Evolutionary conservation across 176 grass and related monocot species (phyloP).

Genomic region (Chloris gayana): DNA sequence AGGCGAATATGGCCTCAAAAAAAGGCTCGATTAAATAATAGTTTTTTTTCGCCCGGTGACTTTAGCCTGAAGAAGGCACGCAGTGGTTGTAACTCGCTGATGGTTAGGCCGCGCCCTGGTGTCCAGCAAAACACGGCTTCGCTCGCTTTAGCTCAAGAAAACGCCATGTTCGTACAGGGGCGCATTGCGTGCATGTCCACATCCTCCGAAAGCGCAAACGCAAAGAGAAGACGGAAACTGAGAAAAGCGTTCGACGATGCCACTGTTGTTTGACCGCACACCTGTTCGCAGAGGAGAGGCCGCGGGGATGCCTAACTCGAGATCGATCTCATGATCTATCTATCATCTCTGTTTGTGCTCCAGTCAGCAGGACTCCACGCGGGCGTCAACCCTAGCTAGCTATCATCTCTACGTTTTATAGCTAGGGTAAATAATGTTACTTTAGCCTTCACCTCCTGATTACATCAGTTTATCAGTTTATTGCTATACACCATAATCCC

Average conservation of each 20-base stretch:
- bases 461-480: too few relatives aligned
- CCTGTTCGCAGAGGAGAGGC: constrained; percentile 32
- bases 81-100: constrained; percentile 16
- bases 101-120: constrained; percentile 44
- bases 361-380: constrained; percentile 30
- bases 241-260: constrained; percentile 8
- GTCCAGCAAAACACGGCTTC: constrained; percentile 61
- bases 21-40: constrained; percentile 44
- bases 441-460: background rate
- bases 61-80: constrained; percentile 12
- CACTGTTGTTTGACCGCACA: constrained; percentile 49
- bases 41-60: background rate
- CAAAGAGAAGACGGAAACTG: background rate
- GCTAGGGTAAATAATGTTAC: background rate
- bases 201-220: constrained; percentile 41
- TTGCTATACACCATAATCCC: too few relatives aligned
- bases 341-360: constrained; percentile 39
- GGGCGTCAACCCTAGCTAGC: constrained; percentile 42
- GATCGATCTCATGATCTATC: constrained; percentile 14
- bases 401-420: constrained; percentile 32
- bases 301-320: constrained; percentile 40
- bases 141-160: constrained; percentile 27
- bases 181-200: constrained; percentile 35
- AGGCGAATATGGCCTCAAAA: constrained; percentile 33
- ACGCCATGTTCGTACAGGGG: constrained; percentile 4